Evolutionary conservation across 1,139 yeast genomes (phyloP).

Genomic region (Taphrina betulina): DNA sequence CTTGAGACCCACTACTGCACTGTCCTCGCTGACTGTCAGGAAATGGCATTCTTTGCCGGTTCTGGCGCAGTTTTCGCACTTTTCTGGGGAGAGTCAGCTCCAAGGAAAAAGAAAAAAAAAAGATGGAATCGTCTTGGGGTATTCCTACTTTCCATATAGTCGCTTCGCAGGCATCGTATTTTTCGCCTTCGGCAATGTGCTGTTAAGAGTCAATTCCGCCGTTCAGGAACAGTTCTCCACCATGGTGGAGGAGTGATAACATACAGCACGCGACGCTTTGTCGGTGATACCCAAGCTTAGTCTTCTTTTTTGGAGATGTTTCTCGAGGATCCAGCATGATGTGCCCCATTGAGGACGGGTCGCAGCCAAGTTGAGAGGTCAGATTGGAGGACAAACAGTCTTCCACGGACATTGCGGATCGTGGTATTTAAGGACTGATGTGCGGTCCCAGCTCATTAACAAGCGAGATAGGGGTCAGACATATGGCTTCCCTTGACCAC

Average conservation of each 20-base stretch:
- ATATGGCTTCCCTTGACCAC: too few relatives aligned
- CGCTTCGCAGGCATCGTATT: constrained; percentile 22
- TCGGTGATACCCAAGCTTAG: constrained; percentile 28
- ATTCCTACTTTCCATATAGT: constrained; percentile 8
- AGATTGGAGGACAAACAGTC: too few relatives aligned
- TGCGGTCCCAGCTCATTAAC: too few relatives aligned
- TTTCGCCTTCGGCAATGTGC: constrained; percentile 29
- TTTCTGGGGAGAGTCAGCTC: constrained; percentile 9
- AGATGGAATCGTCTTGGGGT: neutral
- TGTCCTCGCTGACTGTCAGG: constrained; percentile 25
- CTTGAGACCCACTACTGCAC: too few relatives aligned
- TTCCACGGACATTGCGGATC: too few relatives aligned
- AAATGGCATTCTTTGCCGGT: constrained; percentile 27
- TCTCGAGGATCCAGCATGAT: neutral
- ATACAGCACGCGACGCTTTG: constrained; percentile 25
- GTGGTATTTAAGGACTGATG: too few relatives aligned
- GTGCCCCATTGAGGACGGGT: neutral
- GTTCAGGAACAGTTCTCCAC: too few relatives aligned
- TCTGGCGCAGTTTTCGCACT: constrained; percentile 25
- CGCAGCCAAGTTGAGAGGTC: too few relatives aligned
- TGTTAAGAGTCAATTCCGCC: too few relatives aligned
- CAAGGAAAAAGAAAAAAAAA: too few relatives aligned
- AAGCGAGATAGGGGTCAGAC: too few relatives aligned
- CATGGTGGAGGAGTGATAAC: too few relatives aligned
- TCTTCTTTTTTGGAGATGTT: constrained; percentile 15